Percentiles rank a stretch among this genome's conserved stretches.
Conservation (phyloP, 441 rosid genomes). For the Erysimum pusillum region DNA sequence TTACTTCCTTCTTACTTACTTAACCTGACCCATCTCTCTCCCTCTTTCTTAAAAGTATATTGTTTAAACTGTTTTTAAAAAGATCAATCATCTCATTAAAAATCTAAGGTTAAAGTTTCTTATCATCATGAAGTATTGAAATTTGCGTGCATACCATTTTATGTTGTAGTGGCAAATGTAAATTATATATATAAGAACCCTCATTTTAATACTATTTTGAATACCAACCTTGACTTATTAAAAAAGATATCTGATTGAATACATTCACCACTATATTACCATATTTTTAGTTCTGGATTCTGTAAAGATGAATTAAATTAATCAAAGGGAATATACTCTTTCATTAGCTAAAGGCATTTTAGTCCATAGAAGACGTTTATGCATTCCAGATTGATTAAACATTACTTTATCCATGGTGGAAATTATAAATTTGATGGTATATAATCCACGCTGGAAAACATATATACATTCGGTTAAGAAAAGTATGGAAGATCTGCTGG, state of each 20-base stretch:
- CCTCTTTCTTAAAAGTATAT: neutral
- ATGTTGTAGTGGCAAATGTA: slow-evolving; percentile 1
- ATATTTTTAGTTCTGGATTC: slow-evolving; percentile 6
- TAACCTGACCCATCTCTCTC: slow-evolving; percentile 14
- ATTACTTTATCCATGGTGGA: neutral
- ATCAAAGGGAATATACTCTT: slow-evolving; percentile 21
- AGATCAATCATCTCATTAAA: neutral
- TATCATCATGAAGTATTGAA: neutral
- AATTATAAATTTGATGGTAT: neutral
- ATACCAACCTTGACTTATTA: neutral
- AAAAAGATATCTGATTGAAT: neutral
- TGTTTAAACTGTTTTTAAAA: neutral
- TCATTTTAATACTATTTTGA: neutral
- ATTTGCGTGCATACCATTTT: neutral
- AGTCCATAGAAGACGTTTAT: neutral
- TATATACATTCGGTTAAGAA: neutral
- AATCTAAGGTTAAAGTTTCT: neutral
- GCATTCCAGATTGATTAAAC: slow-evolving; percentile 6
- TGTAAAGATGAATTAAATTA: slow-evolving; percentile 7
- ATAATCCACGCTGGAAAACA: neutral
- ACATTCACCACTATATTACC: slow-evolving; percentile 1
- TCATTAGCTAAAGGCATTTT: neutral
- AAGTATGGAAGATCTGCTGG: neutral
- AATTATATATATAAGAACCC: neutral
- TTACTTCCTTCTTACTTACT: slow-evolving; percentile 42